Conservation (phyloP, 768 basidiomycete genomes). For the Hygrophoropsis aurantiaca region DNA sequence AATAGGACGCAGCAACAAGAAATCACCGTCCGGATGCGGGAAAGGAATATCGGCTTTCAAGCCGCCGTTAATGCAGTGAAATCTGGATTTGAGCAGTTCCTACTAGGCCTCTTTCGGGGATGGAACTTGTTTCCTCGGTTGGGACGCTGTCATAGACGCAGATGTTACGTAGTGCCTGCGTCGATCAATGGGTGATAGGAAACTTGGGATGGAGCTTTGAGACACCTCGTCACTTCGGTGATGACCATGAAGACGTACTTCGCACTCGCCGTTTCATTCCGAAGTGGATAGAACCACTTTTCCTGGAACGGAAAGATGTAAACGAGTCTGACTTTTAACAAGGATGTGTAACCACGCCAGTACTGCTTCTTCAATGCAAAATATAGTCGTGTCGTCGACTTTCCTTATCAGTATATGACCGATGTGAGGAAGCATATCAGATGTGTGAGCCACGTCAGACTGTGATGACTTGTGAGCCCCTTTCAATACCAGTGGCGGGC, state of each 20-base stretch:
- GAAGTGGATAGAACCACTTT: too few species aligned
- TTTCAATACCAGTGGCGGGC: too few species aligned
- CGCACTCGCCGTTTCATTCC: too few species aligned
- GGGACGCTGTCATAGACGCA: constrained; percentile 46
- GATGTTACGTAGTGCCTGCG: constrained; percentile 52
- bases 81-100: constrained; percentile 38
- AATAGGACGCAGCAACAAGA: constrained; percentile 67
- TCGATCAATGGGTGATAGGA: constrained; percentile 62
- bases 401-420: too few species aligned
- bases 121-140: constrained; percentile 48
- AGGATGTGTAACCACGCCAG: too few species aligned
- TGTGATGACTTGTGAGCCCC: too few species aligned
- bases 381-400: too few species aligned
- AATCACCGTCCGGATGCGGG: constrained; percentile 66
- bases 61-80: constrained; percentile 59
- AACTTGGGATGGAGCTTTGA: constrained; percentile 73
- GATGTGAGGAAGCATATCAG: too few species aligned
- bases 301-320: too few species aligned
- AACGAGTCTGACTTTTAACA: too few species aligned
- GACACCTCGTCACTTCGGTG: constrained; percentile 67
- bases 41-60: constrained; percentile 53
- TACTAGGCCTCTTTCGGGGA: constrained; percentile 53
- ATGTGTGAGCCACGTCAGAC: too few species aligned
- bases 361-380: too few species aligned
- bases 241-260: constrained; percentile 4